phyloP scores from a whole-genome alignment of 805 yeast species.

The Barnettozyma californica region DNA sequence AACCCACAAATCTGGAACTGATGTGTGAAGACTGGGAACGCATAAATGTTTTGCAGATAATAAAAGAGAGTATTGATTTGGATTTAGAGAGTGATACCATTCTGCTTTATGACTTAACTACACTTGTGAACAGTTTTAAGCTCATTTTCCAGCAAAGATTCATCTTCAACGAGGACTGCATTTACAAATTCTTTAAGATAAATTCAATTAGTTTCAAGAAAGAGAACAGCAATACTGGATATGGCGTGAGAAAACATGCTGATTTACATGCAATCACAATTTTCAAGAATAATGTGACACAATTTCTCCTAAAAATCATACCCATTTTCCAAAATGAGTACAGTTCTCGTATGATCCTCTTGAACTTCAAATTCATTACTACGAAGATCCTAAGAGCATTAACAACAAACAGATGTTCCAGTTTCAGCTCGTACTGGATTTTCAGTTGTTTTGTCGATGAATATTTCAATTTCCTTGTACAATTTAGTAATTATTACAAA shows the following conservation, averaged over 20 bases:
- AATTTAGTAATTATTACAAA: slow-evolving; percentile 14
- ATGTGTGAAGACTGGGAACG: slow-evolving; percentile 15
- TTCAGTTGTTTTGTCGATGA: slow-evolving; percentile 19
- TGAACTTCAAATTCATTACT: slow-evolving; percentile 15
- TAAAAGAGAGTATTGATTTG: not conserved
- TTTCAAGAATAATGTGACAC: slow-evolving; percentile 3
- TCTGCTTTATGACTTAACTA: not conserved
- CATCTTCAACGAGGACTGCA: not conserved
- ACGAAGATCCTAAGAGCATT: slow-evolving; percentile 14
- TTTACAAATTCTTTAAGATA: slow-evolving; percentile 2
- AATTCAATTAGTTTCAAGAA: not conserved
- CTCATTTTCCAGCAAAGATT: not conserved
- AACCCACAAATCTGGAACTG: not conserved
- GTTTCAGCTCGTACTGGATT: slow-evolving; percentile 20
- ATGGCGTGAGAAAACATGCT: not conserved
- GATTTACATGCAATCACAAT: not conserved
- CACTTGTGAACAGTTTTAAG: not conserved
- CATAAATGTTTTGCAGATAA: slow-evolving; percentile 3
- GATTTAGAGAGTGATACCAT: slow-evolving; percentile 2
- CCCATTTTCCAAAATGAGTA: slow-evolving; percentile 1
- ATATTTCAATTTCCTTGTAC: slow-evolving; percentile 14
- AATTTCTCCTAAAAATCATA: slow-evolving; percentile 3
- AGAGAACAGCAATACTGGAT: not conserved
- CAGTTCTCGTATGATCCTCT: slow-evolving; percentile 1
- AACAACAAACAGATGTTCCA: slow-evolving; percentile 5